phyloP scores from a whole-genome alignment of 2,329 filamentous ascomycete species.

The Peltaster fructicola region DNA sequence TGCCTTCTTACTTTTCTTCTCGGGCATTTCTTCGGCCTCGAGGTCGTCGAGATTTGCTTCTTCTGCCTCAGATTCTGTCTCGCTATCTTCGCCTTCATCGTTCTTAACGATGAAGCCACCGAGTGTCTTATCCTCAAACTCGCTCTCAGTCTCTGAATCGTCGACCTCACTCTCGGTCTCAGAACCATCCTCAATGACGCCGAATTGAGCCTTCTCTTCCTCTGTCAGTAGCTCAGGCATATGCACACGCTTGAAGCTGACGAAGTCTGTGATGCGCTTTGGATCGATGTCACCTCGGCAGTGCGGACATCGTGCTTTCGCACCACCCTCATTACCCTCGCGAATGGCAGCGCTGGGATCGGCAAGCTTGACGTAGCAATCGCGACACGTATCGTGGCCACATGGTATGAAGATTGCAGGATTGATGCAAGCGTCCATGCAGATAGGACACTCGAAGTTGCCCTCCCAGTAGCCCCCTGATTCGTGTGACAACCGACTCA shows the following conservation, averaged over 20 bases:
- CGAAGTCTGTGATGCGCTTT: conserved; percentile 54
- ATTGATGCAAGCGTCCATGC: conserved; percentile 57
- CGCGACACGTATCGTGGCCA: conserved; percentile 61
- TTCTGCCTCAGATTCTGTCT: conserved; percentile 12
- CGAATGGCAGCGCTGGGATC: conserved; percentile 42
- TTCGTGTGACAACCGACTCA: conserved; percentile 44
- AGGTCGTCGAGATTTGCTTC: conserved; percentile 4
- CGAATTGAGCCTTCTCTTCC: conserved; percentile 14
- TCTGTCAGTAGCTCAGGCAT: conserved; percentile 35
- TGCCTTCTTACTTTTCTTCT: conserved; percentile 6
- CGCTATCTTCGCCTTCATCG: conserved; percentile 21
- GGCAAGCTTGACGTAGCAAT: conserved; percentile 54
- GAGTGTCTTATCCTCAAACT: conserved; percentile 28
- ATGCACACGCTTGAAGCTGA: conserved; percentile 56
- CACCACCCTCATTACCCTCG: conserved; percentile 38
- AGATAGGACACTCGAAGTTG: conserved; percentile 63
- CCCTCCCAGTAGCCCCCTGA: conserved; percentile 41
- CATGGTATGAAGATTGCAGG: conserved; percentile 67
- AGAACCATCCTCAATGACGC: conserved; percentile 20
- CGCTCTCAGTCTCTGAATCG: conserved; percentile 35
- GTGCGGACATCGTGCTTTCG: conserved; percentile 50
- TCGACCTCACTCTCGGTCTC: conserved; percentile 27
- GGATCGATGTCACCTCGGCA: conserved; percentile 53
- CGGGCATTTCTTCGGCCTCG: conserved; percentile 2
- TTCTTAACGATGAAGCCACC: conserved; percentile 37